A percentile compares a stretch with the other conserved stretches of the same genome.
phyloP scores from a whole-genome alignment of 305 asterid genomes.

The Fraxinus velutina region DNA sequence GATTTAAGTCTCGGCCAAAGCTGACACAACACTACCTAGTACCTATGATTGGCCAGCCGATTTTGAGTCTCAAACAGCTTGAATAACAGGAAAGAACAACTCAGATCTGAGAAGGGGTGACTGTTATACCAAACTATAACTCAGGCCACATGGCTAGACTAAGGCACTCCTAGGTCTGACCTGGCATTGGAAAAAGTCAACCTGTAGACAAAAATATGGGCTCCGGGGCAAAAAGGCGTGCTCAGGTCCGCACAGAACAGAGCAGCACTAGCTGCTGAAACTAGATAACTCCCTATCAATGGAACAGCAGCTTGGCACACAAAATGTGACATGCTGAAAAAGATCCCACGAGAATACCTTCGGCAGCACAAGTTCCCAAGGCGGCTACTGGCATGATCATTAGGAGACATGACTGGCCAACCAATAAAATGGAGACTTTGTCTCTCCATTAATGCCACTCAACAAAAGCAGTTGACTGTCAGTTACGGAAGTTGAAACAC shows the following conservation, averaged over 20 bases:
- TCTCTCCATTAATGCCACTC: not conserved
- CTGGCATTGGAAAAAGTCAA: not conserved
- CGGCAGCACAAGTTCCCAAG: not conserved
- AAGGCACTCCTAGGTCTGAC: not conserved
- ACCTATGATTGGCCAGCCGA: not conserved
- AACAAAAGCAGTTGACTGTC: not conserved
- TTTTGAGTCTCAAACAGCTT: not conserved
- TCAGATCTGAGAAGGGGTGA: not conserved
- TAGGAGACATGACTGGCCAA: not conserved
- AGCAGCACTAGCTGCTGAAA: not conserved
- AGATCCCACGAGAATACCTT: not conserved
- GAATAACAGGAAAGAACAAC: slow-evolving; percentile 1
- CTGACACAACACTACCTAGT: not conserved
- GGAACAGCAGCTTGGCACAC: not conserved
- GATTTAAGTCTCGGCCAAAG: not conserved
- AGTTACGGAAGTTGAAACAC: not conserved
- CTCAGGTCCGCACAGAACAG: not conserved
- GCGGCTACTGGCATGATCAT: not conserved
- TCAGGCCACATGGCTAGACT: not conserved
- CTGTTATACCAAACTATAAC: not conserved
- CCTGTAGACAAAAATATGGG: not conserved
- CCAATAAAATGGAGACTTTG: not conserved
- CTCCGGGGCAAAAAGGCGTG: not conserved
- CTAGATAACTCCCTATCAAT: not conserved
- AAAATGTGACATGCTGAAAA: not conserved